A percentile compares a stretch with the other conserved stretches of the same genome.
Conservation (phyloP, 192 early-diverging fungal genomes). For the Backusella psychrophila region DNA sequence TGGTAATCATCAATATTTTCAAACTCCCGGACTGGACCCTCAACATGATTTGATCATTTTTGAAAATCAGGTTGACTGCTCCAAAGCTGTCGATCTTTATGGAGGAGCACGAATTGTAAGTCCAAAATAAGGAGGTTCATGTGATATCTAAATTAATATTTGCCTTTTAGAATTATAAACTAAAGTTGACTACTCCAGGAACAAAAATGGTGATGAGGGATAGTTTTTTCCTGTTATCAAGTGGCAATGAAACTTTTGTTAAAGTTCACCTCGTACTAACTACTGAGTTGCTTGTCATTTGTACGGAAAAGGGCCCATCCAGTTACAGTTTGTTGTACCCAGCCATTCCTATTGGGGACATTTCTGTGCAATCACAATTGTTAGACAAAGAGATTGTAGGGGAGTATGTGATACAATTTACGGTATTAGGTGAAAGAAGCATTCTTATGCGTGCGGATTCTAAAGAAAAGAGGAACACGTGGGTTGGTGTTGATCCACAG, state of each 20-base stretch:
- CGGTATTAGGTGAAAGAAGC: conserved; percentile 8
- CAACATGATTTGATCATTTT: conserved; percentile 10
- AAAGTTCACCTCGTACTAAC: conserved; percentile 41
- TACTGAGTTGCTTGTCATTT: conserved; percentile 30
- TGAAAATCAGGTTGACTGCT: conserved; percentile 41
- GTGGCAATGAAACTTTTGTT: not conserved
- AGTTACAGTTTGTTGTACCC: conserved; percentile 44
- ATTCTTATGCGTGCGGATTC: conserved; percentile 6
- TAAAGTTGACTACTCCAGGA: conserved; percentile 20
- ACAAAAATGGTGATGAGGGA: conserved; percentile 16
- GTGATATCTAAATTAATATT: conserved; percentile 3
- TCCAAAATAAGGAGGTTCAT: not conserved
- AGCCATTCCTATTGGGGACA: conserved; percentile 45
- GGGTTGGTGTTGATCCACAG: conserved; percentile 7
- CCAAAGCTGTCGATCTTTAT: conserved; percentile 46
- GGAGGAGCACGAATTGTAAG: conserved; percentile 49
- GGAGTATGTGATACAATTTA: conserved; percentile 15
- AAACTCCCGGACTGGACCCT: not conserved
- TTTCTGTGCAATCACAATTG: conserved; percentile 21
- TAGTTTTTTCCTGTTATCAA: conserved; percentile 20
- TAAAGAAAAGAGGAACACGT: conserved; percentile 14
- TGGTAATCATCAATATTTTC: not conserved
- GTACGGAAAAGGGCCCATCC: conserved; percentile 23
- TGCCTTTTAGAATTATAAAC: conserved; percentile 18
- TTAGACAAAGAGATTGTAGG: conserved; percentile 17